Conservation (phyloP, 2,329 filamentous ascomycete genomes). For the Tetracladium maxilliforme region DNA sequence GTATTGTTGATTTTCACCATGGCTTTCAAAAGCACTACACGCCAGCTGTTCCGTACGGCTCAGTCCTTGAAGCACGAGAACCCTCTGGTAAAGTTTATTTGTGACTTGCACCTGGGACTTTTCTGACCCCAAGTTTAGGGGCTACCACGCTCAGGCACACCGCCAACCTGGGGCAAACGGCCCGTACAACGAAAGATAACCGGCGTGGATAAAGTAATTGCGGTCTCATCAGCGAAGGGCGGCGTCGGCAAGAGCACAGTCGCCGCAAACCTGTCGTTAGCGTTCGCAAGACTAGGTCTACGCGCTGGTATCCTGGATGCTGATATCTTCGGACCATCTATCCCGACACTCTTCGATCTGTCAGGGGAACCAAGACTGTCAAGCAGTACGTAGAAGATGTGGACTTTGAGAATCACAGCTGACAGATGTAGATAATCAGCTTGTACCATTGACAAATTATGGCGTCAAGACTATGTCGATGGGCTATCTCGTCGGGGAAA, state of each 20-base stretch:
- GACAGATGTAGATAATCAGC: constrained; percentile 48
- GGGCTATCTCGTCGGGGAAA: constrained; percentile 75
- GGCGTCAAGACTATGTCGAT: constrained; percentile 98
- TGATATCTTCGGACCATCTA: constrained; percentile 91
- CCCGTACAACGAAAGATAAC: constrained; percentile 69
- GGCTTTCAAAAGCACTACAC: too few relatives aligned
- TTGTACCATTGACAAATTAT: constrained; percentile 84
- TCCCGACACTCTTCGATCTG: constrained; percentile 79
- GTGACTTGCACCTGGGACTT: constrained; percentile 2
- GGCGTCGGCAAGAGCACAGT: constrained; percentile 97
- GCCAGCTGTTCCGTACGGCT: too few relatives aligned
- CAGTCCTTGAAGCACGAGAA: constrained; percentile 65
- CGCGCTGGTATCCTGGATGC: constrained; percentile 83
- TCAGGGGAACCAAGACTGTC: constrained; percentile 66
- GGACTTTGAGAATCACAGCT: constrained; percentile 1
- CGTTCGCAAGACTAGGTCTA: constrained; percentile 70
- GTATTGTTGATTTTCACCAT: constrained; percentile 10
- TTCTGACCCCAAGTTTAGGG: constrained; percentile 42
- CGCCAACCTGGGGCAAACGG: constrained; percentile 65
- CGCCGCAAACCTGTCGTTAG: constrained; percentile 72
- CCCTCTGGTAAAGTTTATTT: constrained; percentile 49
- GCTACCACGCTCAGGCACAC: constrained; percentile 62
- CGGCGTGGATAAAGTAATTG: constrained; percentile 81
- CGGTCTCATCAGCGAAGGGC: constrained; percentile 93
- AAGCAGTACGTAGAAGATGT: constrained; percentile 36